Evolutionary conservation across 2,329 filamentous ascomycete species (phyloP).

Genomic region (Fusarium incarnatum): DNA sequence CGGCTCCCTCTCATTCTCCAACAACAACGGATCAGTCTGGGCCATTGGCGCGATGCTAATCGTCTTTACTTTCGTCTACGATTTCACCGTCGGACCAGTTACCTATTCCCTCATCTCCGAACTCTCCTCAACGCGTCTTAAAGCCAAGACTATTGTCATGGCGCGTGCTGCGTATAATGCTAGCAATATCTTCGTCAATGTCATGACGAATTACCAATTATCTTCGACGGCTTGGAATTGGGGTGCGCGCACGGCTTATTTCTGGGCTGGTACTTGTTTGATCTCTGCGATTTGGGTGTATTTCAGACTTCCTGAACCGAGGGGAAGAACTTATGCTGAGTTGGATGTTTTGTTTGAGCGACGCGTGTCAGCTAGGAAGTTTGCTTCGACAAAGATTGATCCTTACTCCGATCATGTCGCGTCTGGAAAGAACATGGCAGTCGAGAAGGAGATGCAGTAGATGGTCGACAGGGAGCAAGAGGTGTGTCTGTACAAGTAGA

Average conservation of each 20-base stretch:
- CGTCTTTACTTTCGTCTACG: slow-evolving; percentile 65
- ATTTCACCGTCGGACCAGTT: slow-evolving; percentile 65
- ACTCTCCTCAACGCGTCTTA: slow-evolving; percentile 64
- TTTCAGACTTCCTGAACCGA: slow-evolving; percentile 65
- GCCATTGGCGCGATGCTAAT: slow-evolving; percentile 61
- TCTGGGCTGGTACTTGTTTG: slow-evolving; percentile 62
- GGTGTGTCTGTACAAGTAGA: neutral
- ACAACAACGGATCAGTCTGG: slow-evolving; percentile 53
- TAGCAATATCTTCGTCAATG: slow-evolving; percentile 62
- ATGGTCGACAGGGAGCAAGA: too few relatives aligned
- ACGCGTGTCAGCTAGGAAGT: slow-evolving; percentile 54
- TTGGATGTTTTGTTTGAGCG: slow-evolving; percentile 58
- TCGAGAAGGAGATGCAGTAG: slow-evolving; percentile 24
- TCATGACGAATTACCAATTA: slow-evolving; percentile 62
- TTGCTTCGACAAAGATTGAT: slow-evolving; percentile 54
- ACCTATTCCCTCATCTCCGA: slow-evolving; percentile 65
- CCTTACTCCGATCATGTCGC: slow-evolving; percentile 45
- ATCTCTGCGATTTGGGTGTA: slow-evolving; percentile 62
- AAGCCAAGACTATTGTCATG: slow-evolving; percentile 66
- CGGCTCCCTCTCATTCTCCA: slow-evolving; percentile 54
- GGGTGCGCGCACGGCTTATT: slow-evolving; percentile 61
- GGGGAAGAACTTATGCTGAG: slow-evolving; percentile 60
- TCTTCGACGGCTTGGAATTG: slow-evolving; percentile 60
- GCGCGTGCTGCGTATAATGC: slow-evolving; percentile 58
- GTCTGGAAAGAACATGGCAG: slow-evolving; percentile 8